These are phyloP conservation scores for Incumbomyces delicatus DNA, from an alignment of 2,329 filamentous ascomycete species.

Conservation along the genomic window DNA sequence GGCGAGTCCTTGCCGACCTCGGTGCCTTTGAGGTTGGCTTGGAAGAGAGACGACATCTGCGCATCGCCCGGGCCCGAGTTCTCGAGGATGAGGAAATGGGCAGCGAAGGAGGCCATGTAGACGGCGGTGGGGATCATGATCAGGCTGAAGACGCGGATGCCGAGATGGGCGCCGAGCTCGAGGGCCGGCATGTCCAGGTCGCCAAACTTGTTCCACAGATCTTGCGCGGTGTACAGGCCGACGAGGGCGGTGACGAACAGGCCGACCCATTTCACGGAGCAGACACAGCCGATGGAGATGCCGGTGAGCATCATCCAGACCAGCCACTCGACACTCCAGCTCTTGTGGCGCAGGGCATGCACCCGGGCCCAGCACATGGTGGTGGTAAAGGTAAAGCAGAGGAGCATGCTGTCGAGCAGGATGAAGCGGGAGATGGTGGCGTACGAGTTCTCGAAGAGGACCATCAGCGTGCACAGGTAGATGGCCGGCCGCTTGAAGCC, in stretches of 20 bases:
- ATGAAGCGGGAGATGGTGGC: slow-evolving; percentile 98
- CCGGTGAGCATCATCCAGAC: slow-evolving; percentile 89
- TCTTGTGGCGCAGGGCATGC: slow-evolving; percentile 74
- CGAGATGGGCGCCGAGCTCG: slow-evolving; percentile 65
- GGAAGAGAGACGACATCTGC: slow-evolving; percentile 99
- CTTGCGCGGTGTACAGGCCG: slow-evolving; percentile 89
- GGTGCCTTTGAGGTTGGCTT: slow-evolving; percentile 88
- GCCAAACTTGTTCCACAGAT: slow-evolving; percentile 97
- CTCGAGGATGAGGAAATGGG: slow-evolving; percentile 89
- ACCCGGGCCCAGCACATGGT: slow-evolving; percentile 97
- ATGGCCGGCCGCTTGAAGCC: slow-evolving; percentile 77
- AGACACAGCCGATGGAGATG: slow-evolving; percentile 92
- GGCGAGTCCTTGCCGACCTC: slow-evolving; percentile 92
- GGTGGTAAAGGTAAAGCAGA: slow-evolving; percentile 97
- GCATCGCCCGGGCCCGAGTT: slow-evolving; percentile 92
- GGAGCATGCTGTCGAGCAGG: slow-evolving; percentile 93
- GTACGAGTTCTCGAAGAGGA: slow-evolving; percentile 98
- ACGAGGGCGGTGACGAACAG: slow-evolving; percentile 92
- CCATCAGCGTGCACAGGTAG: slow-evolving; percentile 93
- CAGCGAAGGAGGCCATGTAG: slow-evolving; percentile 89
- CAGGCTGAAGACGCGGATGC: slow-evolving; percentile 70
- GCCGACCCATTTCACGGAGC: slow-evolving; percentile 96
- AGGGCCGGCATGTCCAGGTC: slow-evolving; percentile 79
- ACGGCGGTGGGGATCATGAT: slow-evolving; percentile 83
- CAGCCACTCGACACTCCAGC: slow-evolving; percentile 88